Evolutionary conservation across 768 basidiomycete species (phyloP).

Genomic region (Sporobolomyces phaffii): DNA sequence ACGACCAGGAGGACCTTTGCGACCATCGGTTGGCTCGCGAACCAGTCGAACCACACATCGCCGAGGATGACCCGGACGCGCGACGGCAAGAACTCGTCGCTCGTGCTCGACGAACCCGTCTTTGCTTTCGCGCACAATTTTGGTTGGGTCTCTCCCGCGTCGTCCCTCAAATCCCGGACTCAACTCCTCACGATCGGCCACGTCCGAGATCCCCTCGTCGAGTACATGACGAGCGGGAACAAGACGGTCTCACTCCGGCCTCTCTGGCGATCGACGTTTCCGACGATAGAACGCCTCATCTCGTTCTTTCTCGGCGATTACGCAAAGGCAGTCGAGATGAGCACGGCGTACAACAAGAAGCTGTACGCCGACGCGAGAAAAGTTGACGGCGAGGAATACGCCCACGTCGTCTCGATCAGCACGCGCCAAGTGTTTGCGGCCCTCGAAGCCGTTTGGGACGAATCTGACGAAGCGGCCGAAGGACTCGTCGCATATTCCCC

Average conservation of each 20-base stretch:
- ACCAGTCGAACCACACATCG: background rate
- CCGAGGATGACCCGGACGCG: constrained; percentile 2
- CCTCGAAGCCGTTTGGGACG: constrained; percentile 29
- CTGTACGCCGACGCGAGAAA: constrained; percentile 27
- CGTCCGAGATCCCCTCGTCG: constrained; percentile 28
- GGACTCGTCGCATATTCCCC: constrained; percentile 11
- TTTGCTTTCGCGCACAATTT: constrained; percentile 31
- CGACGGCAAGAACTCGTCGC: background rate
- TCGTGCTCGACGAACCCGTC: constrained; percentile 28
- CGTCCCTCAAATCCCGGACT: background rate
- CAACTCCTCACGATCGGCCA: constrained; percentile 32
- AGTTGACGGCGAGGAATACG: constrained; percentile 29
- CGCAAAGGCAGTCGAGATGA: background rate
- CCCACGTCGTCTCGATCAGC: constrained; percentile 11
- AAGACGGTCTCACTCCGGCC: background rate
- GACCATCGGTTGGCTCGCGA: background rate
- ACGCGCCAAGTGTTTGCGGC: constrained; percentile 32
- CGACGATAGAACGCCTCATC: background rate
- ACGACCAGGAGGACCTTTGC: constrained; percentile 10
- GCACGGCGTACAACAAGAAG: constrained; percentile 24
- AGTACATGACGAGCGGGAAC: constrained; percentile 11
- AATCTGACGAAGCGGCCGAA: background rate
- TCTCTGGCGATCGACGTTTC: constrained; percentile 21
- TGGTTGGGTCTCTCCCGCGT: constrained; percentile 1
- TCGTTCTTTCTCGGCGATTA: constrained; percentile 15